phyloP scores from a whole-genome alignment of 1,139 yeast genomes.

The Yamadazyma sp. region DNA sequence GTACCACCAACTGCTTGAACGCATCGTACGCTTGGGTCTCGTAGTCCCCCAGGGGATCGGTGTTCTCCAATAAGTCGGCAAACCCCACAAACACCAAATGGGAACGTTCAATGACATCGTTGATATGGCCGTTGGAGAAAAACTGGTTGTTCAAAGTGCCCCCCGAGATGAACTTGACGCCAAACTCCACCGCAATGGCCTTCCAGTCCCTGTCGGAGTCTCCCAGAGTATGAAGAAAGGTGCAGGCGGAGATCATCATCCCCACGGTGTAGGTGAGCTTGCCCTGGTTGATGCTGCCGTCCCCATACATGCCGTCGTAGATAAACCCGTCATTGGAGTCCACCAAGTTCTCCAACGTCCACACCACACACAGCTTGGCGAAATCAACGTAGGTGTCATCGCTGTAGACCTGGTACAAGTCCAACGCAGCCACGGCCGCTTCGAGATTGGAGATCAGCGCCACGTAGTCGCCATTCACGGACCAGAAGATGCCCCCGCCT shows the following conservation, averaged over 20 bases:
- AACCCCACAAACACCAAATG: conserved; percentile 23
- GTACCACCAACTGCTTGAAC: conserved; percentile 19
- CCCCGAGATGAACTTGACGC: conserved; percentile 15
- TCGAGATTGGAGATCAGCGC: conserved; percentile 38
- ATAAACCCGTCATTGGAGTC: conserved; percentile 31
- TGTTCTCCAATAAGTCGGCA: conserved; percentile 19
- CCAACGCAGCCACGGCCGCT: conserved; percentile 35
- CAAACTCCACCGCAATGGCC: conserved; percentile 20
- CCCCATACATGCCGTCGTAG: conserved; percentile 28
- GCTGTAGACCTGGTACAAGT: conserved; percentile 17
- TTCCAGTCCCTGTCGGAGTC: conserved; percentile 17
- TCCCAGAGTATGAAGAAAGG: conserved; percentile 22
- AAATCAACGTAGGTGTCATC: conserved; percentile 12
- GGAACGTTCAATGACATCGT: conserved; percentile 19
- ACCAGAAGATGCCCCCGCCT: conserved; percentile 35
- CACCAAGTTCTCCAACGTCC: conserved; percentile 26
- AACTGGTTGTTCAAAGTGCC: conserved; percentile 17
- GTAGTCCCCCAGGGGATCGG: conserved; percentile 18
- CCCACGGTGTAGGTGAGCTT: conserved; percentile 41
- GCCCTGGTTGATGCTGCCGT: conserved; percentile 28
- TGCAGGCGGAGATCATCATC: conserved; percentile 30
- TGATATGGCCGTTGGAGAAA: conserved; percentile 19
- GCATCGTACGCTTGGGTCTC: conserved; percentile 20
- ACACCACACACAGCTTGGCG: conserved; percentile 23
- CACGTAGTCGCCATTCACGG: conserved; percentile 25